Conservation (phyloP, 2,329 filamentous ascomycete species). For the Pleurostoma richardsiae region DNA sequence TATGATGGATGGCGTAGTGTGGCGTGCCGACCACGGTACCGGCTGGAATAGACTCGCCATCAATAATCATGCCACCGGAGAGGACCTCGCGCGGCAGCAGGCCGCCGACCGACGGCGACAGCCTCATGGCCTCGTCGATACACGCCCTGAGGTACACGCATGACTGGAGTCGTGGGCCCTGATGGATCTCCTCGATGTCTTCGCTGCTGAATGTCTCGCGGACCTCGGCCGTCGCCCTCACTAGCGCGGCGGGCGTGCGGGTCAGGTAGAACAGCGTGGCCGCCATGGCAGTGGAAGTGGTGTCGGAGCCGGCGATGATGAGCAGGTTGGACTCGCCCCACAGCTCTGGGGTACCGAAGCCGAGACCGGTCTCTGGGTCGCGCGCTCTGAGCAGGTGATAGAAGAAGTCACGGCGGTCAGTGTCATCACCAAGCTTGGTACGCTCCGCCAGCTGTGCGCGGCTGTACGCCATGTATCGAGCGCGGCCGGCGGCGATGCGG, state of each 20-base stretch:
- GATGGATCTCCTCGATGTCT: slow-evolving; percentile 48
- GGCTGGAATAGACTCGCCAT: slow-evolving; percentile 47
- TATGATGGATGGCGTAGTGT: slow-evolving; percentile 66
- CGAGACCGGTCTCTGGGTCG: slow-evolving; percentile 65
- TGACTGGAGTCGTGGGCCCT: slow-evolving; percentile 41
- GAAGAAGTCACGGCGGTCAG: slow-evolving; percentile 69
- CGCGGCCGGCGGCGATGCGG: slow-evolving; percentile 60
- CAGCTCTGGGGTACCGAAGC: slow-evolving; percentile 60
- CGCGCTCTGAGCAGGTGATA: slow-evolving; percentile 68
- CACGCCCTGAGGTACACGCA: slow-evolving; percentile 59
- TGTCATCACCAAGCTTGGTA: slow-evolving; percentile 60
- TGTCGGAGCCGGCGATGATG: slow-evolving; percentile 68
- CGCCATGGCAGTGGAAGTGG: slow-evolving; percentile 64
- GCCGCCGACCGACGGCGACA: slow-evolving; percentile 56
- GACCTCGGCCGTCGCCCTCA: slow-evolving; percentile 44
- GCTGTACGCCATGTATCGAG: slow-evolving; percentile 67
- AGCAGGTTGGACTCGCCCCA: slow-evolving; percentile 68
- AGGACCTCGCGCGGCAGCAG: slow-evolving; percentile 56
- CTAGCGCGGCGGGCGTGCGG: slow-evolving; percentile 42
- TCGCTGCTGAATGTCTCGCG: slow-evolving; percentile 37
- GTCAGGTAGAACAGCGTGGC: slow-evolving; percentile 59
- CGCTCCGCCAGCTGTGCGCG: slow-evolving; percentile 62
- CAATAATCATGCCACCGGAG: slow-evolving; percentile 47
- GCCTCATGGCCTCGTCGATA: slow-evolving; percentile 61
- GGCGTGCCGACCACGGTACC: slow-evolving; percentile 61